Evolutionary conservation across 2,329 filamentous ascomycete genomes (phyloP).

Genomic region (Exophiala xenobiotica): DNA sequence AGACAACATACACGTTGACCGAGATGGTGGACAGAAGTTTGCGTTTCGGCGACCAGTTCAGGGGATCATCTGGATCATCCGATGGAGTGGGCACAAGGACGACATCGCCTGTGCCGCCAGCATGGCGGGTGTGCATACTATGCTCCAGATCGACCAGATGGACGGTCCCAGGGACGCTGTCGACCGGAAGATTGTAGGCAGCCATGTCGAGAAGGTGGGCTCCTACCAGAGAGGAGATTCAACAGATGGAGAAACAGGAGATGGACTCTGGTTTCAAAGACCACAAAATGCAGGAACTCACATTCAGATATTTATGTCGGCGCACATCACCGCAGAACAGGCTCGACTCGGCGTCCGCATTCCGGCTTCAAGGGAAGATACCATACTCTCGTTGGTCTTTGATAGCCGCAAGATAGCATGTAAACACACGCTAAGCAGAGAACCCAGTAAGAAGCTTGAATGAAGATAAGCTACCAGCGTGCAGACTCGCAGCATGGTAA

Average conservation of each 20-base stretch:
- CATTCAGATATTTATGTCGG: too few species aligned
- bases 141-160: constrained; percentile 39
- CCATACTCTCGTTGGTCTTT: too few species aligned
- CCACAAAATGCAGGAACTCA: too few species aligned
- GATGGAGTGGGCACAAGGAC: constrained; percentile 40
- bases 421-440: too few species aligned
- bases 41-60: constrained; percentile 39
- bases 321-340: too few species aligned
- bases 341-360: too few species aligned
- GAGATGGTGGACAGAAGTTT: constrained; percentile 37
- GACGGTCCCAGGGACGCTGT: constrained; percentile 38
- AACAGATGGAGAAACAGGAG: not conserved
- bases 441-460: too few species aligned
- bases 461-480: too few species aligned
- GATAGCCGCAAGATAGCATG: too few species aligned
- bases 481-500: too few species aligned
- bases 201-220: constrained; percentile 7
- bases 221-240: not conserved
- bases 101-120: constrained; percentile 31
- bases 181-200: constrained; percentile 19
- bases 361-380: too few species aligned
- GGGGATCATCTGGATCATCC: constrained; percentile 41
- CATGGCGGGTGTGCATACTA: constrained; percentile 30
- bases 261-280: not conserved
- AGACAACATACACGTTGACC: constrained; percentile 37